Conservation (phyloP, 2,329 filamentous ascomycete species). For the Teratosphaeria nubilosa region DNA sequence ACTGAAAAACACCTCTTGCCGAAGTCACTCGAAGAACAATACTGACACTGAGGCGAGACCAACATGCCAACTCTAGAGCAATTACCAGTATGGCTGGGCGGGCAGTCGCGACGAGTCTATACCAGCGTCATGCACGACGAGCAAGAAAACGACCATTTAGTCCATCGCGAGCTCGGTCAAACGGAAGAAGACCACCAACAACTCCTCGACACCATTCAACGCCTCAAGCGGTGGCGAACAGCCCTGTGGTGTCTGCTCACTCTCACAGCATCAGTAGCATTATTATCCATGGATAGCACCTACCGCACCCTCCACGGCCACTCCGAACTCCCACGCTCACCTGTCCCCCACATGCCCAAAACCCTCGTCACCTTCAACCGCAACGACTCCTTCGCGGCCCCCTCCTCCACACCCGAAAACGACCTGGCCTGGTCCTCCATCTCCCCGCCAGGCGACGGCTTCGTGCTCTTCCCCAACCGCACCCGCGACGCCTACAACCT, state of each 20-base stretch:
- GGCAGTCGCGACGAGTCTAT: neutral
- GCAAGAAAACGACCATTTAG: neutral
- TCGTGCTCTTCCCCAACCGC: constrained; percentile 20
- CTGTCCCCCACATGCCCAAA: neutral
- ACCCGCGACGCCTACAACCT: constrained; percentile 12
- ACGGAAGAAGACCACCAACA: neutral
- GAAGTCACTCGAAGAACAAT: neutral
- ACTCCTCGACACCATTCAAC: neutral
- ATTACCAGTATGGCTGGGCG: neutral
- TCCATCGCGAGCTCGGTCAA: neutral
- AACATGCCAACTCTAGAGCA: neutral
- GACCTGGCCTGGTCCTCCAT: constrained; percentile 21
- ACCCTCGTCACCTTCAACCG: constrained; percentile 15
- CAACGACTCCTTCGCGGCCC: constrained; percentile 15
- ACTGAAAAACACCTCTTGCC: neutral
- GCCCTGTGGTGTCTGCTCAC: neutral
- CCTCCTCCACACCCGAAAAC: constrained; percentile 12
- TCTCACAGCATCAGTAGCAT: neutral
- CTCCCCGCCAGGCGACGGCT: constrained; percentile 24
- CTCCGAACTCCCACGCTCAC: neutral
- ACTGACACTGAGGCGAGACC: neutral
- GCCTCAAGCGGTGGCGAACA: neutral
- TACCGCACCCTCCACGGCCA: neutral
- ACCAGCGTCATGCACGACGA: neutral
- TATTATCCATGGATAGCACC: neutral